Conservation (phyloP, 441 rosid species). For the Gossypium lobatum region DNA sequence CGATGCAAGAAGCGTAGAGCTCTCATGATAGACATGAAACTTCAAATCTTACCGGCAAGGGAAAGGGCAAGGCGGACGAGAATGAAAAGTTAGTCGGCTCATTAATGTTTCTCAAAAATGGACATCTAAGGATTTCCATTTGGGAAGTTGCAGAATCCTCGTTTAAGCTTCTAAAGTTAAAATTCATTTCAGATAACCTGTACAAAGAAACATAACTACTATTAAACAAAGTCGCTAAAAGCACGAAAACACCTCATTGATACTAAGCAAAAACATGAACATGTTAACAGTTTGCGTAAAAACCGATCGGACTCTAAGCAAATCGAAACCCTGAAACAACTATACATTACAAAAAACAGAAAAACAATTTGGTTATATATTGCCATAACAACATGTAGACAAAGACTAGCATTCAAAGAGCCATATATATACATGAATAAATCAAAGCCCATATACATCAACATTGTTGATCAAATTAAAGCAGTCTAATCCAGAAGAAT, state of each 20-base stretch:
- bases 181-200: conserved; percentile 43
- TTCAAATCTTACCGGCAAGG: conserved; percentile 45
- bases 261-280: not conserved
- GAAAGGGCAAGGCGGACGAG: conserved; percentile 44
- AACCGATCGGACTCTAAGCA: not conserved
- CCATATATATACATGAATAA: not conserved
- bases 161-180: conserved; percentile 30
- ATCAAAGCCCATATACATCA: not conserved
- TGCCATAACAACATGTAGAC: not conserved
- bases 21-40: not conserved
- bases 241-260: not conserved
- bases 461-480: not conserved
- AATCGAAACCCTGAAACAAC: not conserved
- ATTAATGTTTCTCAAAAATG: conserved; percentile 73
- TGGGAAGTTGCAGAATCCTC: conserved; percentile 39
- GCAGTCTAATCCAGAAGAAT: not conserved
- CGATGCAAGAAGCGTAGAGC: not conserved
- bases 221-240: not conserved
- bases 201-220: not conserved
- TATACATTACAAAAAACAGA: not conserved
- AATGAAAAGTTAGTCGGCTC: conserved; percentile 65
- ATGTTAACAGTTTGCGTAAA: conserved; percentile 7
- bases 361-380: not conserved
- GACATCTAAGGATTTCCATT: conserved; percentile 47
- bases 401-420: not conserved